phyloP scores from a whole-genome alignment of 225 moss, liverwort and hornwort genomes.

The Takakia lepidozioides region DNA sequence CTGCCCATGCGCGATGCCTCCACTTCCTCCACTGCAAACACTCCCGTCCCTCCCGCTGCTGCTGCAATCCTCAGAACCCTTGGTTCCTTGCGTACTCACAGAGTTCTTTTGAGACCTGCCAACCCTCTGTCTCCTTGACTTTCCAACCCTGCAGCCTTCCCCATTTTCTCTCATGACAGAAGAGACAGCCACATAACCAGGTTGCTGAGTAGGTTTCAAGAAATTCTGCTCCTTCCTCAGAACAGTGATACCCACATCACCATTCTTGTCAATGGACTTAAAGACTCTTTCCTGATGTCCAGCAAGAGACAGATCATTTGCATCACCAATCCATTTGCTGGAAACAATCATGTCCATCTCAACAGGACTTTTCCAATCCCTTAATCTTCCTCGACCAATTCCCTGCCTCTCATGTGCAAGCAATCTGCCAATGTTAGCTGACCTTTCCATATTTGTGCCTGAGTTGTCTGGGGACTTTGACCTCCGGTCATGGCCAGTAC shows the following conservation, averaged over 20 bases:
- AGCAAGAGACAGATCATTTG: not conserved
- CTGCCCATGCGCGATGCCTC: slow-evolving; percentile 25
- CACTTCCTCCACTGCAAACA: slow-evolving; percentile 11
- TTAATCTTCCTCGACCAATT: not conserved
- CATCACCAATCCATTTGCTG: slow-evolving; percentile 2
- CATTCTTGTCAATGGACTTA: not conserved
- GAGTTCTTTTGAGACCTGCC: no score
- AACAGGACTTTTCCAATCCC: not conserved
- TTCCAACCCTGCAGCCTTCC: no score
- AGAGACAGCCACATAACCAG: no score
- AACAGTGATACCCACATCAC: not conserved
- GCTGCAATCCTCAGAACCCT: no score
- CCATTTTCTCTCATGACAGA: no score
- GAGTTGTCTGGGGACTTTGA: not conserved
- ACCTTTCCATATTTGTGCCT: no score
- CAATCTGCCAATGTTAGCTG: no score
- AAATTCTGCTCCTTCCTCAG: not conserved
- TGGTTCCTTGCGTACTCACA: no score
- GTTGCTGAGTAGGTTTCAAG: no score
- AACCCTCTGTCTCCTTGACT: no score
- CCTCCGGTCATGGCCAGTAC: not conserved
- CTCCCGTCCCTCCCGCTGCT: slow-evolving; percentile 10
- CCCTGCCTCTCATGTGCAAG: not conserved
- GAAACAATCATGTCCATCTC: slow-evolving; percentile 23
- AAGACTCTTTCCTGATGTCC: not conserved